These are phyloP conservation scores for Suhomyces wounanorum DNA, from an alignment of 1,139 yeast species.

Conservation along the genomic window DNA sequence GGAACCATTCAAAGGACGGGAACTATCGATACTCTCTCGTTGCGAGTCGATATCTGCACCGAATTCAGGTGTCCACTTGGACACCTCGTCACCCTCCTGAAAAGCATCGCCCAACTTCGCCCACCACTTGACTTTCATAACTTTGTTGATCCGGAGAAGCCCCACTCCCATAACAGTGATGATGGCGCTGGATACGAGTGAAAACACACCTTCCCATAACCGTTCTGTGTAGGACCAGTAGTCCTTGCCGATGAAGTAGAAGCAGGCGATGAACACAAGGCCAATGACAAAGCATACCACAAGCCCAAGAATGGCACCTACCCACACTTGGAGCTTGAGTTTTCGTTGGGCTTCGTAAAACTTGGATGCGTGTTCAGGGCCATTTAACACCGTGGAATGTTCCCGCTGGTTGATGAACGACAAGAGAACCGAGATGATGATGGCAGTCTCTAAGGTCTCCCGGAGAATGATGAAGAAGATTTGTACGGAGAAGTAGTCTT, in stretches of 20 bases:
- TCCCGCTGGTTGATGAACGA: conserved; percentile 73
- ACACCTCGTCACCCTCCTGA: conserved; percentile 13
- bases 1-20: conserved; percentile 15
- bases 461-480: conserved; percentile 86
- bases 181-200: conserved; percentile 74
- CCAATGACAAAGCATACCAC: conserved; percentile 77
- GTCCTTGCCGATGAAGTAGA: conserved; percentile 76
- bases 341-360: conserved; percentile 21
- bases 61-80: neutral
- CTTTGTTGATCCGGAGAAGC: conserved; percentile 69
- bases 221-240: conserved; percentile 83
- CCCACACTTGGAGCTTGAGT: conserved; percentile 75
- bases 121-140: conserved; percentile 55
- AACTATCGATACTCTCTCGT: conserved; percentile 18
- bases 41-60: conserved; percentile 3
- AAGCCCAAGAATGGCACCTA: conserved; percentile 75
- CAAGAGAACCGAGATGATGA: conserved; percentile 79
- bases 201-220: conserved; percentile 89
- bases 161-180: conserved; percentile 91
- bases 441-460: conserved; percentile 86
- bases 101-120: conserved; percentile 48
- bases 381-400: conserved; percentile 20
- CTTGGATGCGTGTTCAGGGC: conserved; percentile 14
- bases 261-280: conserved; percentile 69
- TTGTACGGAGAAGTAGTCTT: conserved; percentile 66